Evolutionary conservation across 2,329 filamentous ascomycete genomes (phyloP).

Genomic region (Diaporthe destruens): DNA sequence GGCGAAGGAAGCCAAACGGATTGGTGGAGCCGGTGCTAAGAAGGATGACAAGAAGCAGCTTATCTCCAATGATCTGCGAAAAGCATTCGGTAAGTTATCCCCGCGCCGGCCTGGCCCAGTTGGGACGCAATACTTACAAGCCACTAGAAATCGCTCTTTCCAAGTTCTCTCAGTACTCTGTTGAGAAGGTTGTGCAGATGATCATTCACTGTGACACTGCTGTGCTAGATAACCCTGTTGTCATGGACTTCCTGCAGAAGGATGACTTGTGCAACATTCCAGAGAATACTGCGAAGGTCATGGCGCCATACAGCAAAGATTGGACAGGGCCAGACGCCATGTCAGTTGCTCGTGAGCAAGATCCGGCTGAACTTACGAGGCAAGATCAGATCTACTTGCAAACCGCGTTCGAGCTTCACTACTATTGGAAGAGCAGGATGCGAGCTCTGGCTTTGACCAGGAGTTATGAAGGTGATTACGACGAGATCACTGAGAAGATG

Average conservation of each 20-base stretch:
- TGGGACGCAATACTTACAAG: slow-evolving; percentile 48
- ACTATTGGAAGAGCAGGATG: slow-evolving; percentile 99
- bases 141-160: slow-evolving; percentile 83
- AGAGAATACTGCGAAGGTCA: slow-evolving; percentile 88
- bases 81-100: slow-evolving; percentile 77
- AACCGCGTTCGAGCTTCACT: slow-evolving; percentile 93
- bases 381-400: slow-evolving; percentile 96
- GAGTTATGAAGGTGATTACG: slow-evolving; percentile 89
- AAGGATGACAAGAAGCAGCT: slow-evolving; percentile 98
- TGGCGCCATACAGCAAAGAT: slow-evolving; percentile 96
- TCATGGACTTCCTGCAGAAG: slow-evolving; percentile 96
- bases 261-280: slow-evolving; percentile 93
- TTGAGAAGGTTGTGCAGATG: slow-evolving; percentile 90
- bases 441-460: slow-evolving; percentile 87
- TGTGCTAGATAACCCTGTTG: slow-evolving; percentile 87
- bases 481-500: slow-evolving; percentile 88
- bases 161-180: slow-evolving; percentile 88
- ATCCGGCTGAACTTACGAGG: slow-evolving; percentile 88
- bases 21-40: slow-evolving; percentile 78
- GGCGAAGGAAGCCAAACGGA: slow-evolving; percentile 94
- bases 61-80: slow-evolving; percentile 90
- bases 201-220: slow-evolving; percentile 95
- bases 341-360: slow-evolving; percentile 83
- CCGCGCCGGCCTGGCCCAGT: background rate
- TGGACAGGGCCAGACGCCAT: slow-evolving; percentile 91